phyloP scores from a whole-genome alignment of 139 green algal genomes.

The Chlorella sp. region DNA sequence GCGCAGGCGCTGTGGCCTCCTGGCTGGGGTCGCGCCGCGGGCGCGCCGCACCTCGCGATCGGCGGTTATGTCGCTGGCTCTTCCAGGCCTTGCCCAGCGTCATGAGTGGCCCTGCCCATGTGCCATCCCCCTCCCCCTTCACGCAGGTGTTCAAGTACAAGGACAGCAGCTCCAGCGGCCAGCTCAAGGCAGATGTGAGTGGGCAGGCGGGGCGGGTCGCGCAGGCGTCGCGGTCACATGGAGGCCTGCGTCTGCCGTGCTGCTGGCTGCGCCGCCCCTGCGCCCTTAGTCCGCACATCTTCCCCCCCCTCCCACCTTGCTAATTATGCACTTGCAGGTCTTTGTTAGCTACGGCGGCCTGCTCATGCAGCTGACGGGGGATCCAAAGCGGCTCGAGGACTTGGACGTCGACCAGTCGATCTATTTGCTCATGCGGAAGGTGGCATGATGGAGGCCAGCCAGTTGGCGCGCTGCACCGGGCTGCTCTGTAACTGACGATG shows the following conservation, averaged over 20 bases:
- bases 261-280: neutral
- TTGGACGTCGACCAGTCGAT: slow-evolving; percentile 87
- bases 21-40: neutral
- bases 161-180: slow-evolving; percentile 49
- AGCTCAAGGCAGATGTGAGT: slow-evolving; percentile 46
- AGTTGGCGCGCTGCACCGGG: too few species aligned
- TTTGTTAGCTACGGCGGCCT: slow-evolving; percentile 90
- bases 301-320: too few species aligned
- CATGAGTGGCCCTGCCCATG: neutral
- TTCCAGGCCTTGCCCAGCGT: neutral
- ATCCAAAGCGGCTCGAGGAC: slow-evolving; percentile 81
- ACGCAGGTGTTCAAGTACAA: slow-evolving; percentile 85
- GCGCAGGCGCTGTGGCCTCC: neutral
- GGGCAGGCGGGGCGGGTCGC: neutral
- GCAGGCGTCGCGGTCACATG: neutral
- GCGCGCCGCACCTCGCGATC: neutral
- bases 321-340: slow-evolving; percentile 50
- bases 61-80: neutral
- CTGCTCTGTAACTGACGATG: too few species aligned
- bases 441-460: too few species aligned
- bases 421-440: slow-evolving; percentile 90
- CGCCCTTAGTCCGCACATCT: neutral
- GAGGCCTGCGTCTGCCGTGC: neutral
- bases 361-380: slow-evolving; percentile 89
- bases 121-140: neutral